phyloP scores from a whole-genome alignment of 495 filamentous ascomycete genomes.

The Penicillium maclennaniae region DNA sequence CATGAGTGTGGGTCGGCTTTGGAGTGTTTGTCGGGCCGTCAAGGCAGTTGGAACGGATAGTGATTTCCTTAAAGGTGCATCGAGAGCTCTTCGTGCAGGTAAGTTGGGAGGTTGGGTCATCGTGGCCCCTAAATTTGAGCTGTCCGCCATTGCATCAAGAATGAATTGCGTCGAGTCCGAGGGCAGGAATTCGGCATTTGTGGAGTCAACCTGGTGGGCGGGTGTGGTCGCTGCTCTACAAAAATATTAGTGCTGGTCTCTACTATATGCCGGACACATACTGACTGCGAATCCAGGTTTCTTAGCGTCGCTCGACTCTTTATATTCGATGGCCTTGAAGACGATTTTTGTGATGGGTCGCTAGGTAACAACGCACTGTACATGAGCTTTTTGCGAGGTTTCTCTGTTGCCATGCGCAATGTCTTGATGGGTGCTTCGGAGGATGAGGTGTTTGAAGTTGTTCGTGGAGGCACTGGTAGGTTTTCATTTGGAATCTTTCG shows the following conservation, averaged over 20 bases:
- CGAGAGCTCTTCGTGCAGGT: conserved; percentile 8
- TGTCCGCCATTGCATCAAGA: conserved; percentile 29
- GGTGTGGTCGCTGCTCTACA: conserved; percentile 5
- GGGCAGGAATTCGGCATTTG: conserved; percentile 24
- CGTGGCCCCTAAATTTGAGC: not conserved
- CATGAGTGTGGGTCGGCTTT: conserved; percentile 9
- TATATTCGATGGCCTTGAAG: conserved; percentile 2
- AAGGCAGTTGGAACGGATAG: conserved; percentile 34
- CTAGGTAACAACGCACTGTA: conserved; percentile 41
- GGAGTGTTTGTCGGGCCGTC: conserved; percentile 11
- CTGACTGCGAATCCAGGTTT: conserved; percentile 27
- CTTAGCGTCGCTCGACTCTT: conserved; percentile 1
- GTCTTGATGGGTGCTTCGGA: conserved; percentile 15
- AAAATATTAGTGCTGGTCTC: conserved; percentile 15
- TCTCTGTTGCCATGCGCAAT: conserved; percentile 33
- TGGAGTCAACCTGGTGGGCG: not conserved
- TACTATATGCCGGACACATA: conserved; percentile 18
- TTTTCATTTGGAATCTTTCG: not conserved
- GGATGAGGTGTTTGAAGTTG: not conserved
- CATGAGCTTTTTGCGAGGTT: conserved; percentile 47
- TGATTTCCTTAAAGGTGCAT: conserved; percentile 34
- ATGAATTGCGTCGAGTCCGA: conserved; percentile 31
- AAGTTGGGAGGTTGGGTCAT: conserved; percentile 4
- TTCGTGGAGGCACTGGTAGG: conserved; percentile 3
- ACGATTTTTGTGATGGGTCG: conserved; percentile 12